Evolutionary conservation across 2,329 filamentous ascomycete species (phyloP), one percentile per base, ranked within the genome.

Genomic region (Blastomyces gilchristii): DNA sequence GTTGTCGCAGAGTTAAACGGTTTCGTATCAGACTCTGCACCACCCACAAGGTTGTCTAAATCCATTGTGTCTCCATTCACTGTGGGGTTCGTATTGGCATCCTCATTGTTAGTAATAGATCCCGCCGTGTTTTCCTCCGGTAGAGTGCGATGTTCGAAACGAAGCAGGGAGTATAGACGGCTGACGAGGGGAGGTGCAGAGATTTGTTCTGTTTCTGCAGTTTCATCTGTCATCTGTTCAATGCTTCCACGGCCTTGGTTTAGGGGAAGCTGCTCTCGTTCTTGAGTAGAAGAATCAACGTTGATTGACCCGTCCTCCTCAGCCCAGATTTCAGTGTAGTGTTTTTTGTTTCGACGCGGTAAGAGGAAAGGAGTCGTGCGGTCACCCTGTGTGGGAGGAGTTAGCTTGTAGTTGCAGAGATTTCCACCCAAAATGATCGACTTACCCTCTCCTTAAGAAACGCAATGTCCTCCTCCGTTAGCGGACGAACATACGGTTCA

Each of bases 381-480:
- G 74, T 99, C 92, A 63, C 92, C 91, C 70, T 83, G 66, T 43
- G 37, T 14, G 62, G 81, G 66, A 60, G 62, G 66, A 60, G 62
- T 68, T 52, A 67, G 65, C 64, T 52, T 41, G 37, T 60, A 28
- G 8, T 53, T 45, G 39, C 41, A 25, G 39, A 57, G 57, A 47
- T 62, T 12, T 63, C 63, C 22, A 16, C n/a, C 47, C 43, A 39
- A n/a, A 22, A 25, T 28, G 58, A 71, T 59, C 3, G 18, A 49
- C 76, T 68, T 70, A 81, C 82, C 63, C 90, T 84, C 76, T 99
- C 94, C 70, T 92, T 87, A 47, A 99, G 77, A 72, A 97, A 99
- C 0, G 90, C 91, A 56, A 97, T 83, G 72, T 99, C 94, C 73
- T 99, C 94, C 72, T 99, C 94, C 0, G 88, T 90, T 69, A 96